These are phyloP conservation scores for Talaromyces sp. DNA, from an alignment of 2,329 filamentous ascomycete species.

Conservation along the genomic window DNA sequence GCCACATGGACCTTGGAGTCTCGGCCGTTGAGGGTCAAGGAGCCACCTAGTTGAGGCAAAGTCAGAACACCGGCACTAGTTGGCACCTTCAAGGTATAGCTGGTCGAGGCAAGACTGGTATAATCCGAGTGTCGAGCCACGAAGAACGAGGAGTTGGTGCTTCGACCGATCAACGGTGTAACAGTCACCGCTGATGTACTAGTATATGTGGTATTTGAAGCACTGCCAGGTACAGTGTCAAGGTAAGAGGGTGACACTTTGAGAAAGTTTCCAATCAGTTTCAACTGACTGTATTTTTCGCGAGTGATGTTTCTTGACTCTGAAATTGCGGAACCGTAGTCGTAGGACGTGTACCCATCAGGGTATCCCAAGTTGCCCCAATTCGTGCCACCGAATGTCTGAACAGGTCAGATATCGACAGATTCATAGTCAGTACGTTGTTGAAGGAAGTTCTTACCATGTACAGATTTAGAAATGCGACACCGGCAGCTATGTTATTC, in stretches of 20 bases:
- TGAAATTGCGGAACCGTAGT: slow-evolving; percentile 59
- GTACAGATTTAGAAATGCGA: slow-evolving; percentile 66
- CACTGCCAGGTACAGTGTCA: slow-evolving; percentile 50
- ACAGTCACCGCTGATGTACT: slow-evolving; percentile 53
- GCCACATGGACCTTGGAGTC: slow-evolving; percentile 43
- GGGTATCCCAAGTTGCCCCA: slow-evolving; percentile 75
- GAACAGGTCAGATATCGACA: background rate
- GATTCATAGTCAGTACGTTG: background rate
- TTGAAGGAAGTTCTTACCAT: slow-evolving; percentile 53
- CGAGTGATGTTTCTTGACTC: slow-evolving; percentile 64
- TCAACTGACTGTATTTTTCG: slow-evolving; percentile 75
- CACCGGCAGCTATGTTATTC: slow-evolving; percentile 62
- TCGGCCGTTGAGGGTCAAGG: slow-evolving; percentile 35
- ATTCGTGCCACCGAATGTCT: slow-evolving; percentile 72
- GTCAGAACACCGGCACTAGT: slow-evolving; percentile 37
- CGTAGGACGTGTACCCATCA: slow-evolving; percentile 59
- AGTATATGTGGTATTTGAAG: slow-evolving; percentile 39
- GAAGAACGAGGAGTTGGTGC: slow-evolving; percentile 57
- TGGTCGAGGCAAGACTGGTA: slow-evolving; percentile 51
- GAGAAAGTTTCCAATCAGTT: slow-evolving; percentile 69
- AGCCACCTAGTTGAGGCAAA: slow-evolving; percentile 38
- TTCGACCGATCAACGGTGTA: slow-evolving; percentile 56
- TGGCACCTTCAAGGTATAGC: slow-evolving; percentile 58
- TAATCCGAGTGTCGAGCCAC: slow-evolving; percentile 64
- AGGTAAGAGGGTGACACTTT: slow-evolving; percentile 67